Conservation (phyloP, 139 green algal genomes). For the Astrephomene gubernaculifera region DNA sequence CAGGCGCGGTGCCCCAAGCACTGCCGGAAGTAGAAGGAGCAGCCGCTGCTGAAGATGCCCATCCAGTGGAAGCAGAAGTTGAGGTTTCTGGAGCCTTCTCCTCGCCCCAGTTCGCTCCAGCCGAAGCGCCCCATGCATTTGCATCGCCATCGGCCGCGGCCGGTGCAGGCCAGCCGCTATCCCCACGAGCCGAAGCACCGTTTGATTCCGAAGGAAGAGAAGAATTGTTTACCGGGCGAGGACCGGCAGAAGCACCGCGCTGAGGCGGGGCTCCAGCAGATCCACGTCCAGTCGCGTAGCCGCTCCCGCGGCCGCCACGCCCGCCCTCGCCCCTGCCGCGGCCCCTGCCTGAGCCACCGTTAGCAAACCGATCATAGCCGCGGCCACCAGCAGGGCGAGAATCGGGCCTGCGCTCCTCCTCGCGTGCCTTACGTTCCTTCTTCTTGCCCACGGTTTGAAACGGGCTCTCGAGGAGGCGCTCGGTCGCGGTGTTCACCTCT, state of each 20-base stretch:
- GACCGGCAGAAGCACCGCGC: constrained; percentile 25
- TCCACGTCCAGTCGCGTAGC: constrained; percentile 38
- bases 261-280: not conserved
- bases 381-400: constrained; percentile 15
- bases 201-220: constrained; percentile 1
- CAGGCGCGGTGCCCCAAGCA: constrained; percentile 16
- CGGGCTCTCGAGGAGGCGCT: constrained; percentile 51
- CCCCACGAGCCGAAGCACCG: not conserved
- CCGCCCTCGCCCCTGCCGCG: constrained; percentile 40
- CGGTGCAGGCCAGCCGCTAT: constrained; percentile 19
- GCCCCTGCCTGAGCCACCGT: constrained; percentile 26
- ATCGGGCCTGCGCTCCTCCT: constrained; percentile 28
- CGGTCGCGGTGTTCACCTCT: constrained; percentile 58
- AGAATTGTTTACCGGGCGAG: not conserved
- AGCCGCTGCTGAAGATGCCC: not conserved
- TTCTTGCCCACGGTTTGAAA: constrained; percentile 48
- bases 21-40: constrained; percentile 25
- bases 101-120: not conserved
- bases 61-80: not conserved
- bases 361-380: constrained; percentile 38
- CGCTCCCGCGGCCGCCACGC: constrained; percentile 34
- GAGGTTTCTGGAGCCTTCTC: constrained; percentile 33
- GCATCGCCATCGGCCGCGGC: constrained; percentile 11
- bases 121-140: not conserved
- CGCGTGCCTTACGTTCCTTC: constrained; percentile 27